phyloP scores from a whole-genome alignment of 768 basidiomycete species.

The Boletus bicolor region DNA sequence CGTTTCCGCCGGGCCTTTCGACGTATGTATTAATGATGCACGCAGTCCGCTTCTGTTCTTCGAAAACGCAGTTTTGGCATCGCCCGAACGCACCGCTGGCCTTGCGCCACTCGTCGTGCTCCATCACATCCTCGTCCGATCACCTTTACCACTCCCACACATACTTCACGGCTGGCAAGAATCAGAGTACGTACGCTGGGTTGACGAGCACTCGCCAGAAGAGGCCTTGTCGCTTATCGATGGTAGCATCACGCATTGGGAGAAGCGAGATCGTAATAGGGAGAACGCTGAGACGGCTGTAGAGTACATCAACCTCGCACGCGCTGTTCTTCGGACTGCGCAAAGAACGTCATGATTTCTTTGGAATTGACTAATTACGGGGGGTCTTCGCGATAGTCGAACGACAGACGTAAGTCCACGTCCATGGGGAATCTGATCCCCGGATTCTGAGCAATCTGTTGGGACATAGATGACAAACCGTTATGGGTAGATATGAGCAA shows the following conservation, averaged over 20 bases:
- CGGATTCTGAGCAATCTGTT: background rate
- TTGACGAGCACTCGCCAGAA: conserved; percentile 81
- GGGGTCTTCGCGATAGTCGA: background rate
- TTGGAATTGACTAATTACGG: background rate
- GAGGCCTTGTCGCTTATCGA: conserved; percentile 83
- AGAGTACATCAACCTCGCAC: conserved; percentile 68
- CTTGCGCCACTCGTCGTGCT: conserved; percentile 86
- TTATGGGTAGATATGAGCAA: too few relatives aligned
- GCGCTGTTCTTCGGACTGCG: conserved; percentile 56
- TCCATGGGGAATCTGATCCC: background rate
- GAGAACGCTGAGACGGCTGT: conserved; percentile 42
- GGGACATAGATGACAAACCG: too few relatives aligned
- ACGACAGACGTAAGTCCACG: background rate
- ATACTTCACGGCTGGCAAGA: conserved; percentile 91
- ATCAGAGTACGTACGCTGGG: conserved; percentile 93
- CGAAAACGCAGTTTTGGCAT: conserved; percentile 68
- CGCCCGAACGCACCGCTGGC: conserved; percentile 63
- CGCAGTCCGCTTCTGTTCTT: conserved; percentile 84
- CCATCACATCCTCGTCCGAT: conserved; percentile 89
- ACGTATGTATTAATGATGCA: background rate
- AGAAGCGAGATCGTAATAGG: conserved; percentile 63
- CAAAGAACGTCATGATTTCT: conserved; percentile 11
- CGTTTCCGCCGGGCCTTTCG: too few relatives aligned
- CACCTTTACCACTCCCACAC: conserved; percentile 84
- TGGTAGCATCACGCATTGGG: conserved; percentile 74